Evolutionary conservation across 768 basidiomycete genomes (phyloP).

Genomic region (Strobilomyces confusus): DNA sequence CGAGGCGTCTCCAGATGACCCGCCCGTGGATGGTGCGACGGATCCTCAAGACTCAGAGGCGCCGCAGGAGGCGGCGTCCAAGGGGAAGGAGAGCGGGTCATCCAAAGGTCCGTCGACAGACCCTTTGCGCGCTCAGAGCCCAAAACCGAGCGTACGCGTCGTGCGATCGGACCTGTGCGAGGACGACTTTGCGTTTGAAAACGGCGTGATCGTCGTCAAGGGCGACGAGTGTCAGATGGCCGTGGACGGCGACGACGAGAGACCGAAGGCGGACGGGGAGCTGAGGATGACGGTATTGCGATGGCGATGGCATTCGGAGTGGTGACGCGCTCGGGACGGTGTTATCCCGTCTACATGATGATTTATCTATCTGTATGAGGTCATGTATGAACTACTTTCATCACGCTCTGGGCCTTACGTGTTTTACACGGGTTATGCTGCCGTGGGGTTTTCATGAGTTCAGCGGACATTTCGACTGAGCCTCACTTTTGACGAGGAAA

Average conservation of each 20-base stretch:
- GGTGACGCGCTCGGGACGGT: not conserved
- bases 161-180: constrained; percentile 19
- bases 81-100: not conserved
- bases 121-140: not conserved
- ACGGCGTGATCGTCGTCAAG: constrained; percentile 14
- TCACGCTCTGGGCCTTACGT: no score
- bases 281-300: constrained; percentile 25
- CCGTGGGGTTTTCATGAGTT: no score
- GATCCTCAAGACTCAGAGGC: constrained; percentile 5
- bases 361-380: constrained; percentile 13
- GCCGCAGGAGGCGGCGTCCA: not conserved
- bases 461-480: no score
- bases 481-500: no score
- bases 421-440: no score
- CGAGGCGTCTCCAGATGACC: not conserved
- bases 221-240: constrained; percentile 12
- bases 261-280: not conserved
- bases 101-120: not conserved
- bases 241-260: constrained; percentile 5
- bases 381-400: constrained; percentile 8
- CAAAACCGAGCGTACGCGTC: constrained; percentile 2
- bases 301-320: constrained; percentile 23
- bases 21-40: not conserved
- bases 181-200: constrained; percentile 22
- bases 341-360: constrained; percentile 7